Base-by-base conservation (phyloP, 2,329 filamentous ascomycete species). In the Diaporthe caulivora region DNA sequence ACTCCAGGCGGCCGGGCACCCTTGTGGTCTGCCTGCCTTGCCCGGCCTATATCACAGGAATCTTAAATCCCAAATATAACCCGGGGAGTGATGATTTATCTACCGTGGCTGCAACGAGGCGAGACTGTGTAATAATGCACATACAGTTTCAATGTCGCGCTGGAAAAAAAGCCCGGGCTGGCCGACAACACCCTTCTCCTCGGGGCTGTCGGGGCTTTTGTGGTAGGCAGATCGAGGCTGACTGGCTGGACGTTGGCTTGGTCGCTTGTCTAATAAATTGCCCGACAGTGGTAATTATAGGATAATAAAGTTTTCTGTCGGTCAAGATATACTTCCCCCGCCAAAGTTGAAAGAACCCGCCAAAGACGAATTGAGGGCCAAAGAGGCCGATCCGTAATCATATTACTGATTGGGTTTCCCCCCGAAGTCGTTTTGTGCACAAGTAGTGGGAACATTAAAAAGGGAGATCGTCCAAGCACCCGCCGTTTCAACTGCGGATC, bases 401-500 rank as follows among this genome's bases (percentile, higher is more conserved):
- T 21, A 34, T 47, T 34, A 9, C 5, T 34, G 5, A 21, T 26
- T 64, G 40, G 58, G 24, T 21, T 34, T 5, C 34, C 29, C n/a
- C 58, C 58, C 58, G 21, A 15, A 40, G 21, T 62, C 44, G 57
- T 44, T 64, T 64, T 21, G 40, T 47, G 60, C 5, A 10, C 37
- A 40, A 26, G 26, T 11, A 64, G 44, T 65, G 44, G 44, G 29
- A 37, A 40, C 37, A 40, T 9, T 9, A 40, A 40, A 13, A 65
- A 29, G 62, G 62, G 62, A 67, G 62, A 67, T 67, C 47, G 53
- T 67, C 62, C 47, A 67, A 29, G 62, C 62, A 37, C 26, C 26
- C 60, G 44, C 60, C 60, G 60, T 65, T 65, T 65, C 60, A 65
- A 65, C 60, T 65, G 60, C 60, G 60, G 60, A 65, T 65, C 60